A percentile compares a stretch with the other conserved stretches of the same genome.
Evolutionary conservation across 305 asterid species (phyloP).

Genomic region (Salvia sclarea): DNA sequence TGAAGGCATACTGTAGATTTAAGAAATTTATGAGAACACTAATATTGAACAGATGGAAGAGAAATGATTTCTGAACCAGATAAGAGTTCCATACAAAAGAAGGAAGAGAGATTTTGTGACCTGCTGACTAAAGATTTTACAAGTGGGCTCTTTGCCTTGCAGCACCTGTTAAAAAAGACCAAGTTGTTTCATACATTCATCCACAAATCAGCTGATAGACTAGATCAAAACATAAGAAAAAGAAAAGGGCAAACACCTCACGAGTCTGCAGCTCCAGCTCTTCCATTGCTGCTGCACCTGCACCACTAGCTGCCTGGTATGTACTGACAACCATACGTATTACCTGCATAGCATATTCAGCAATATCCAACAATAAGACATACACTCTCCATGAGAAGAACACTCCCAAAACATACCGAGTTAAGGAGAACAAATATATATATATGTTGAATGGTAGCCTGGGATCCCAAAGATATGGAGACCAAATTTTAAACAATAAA

Average conservation of each 20-base stretch:
- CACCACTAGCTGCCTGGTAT: constrained; percentile 99
- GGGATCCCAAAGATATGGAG: neutral
- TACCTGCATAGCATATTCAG: constrained; percentile 51
- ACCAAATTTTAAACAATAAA: neutral
- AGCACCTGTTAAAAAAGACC: constrained; percentile 57
- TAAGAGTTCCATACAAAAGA: neutral
- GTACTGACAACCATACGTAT: constrained; percentile 95
- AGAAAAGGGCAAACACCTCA: constrained; percentile 49
- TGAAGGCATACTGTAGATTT: constrained; percentile 87
- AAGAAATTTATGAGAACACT: constrained; percentile 11
- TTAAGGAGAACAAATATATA: neutral
- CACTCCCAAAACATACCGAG: neutral
- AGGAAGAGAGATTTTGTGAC: constrained; percentile 38
- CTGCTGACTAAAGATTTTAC: constrained; percentile 81
- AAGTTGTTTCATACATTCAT: constrained; percentile 12
- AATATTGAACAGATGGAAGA: constrained; percentile 14
- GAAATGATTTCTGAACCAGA: neutral
- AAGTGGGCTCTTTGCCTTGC: constrained; percentile 82
- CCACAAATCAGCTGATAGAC: constrained; percentile 5
- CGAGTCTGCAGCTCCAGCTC: constrained; percentile 93
- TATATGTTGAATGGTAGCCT: neutral
- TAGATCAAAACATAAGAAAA: neutral
- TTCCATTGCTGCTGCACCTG: constrained; percentile 99
- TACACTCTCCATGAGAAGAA: neutral
- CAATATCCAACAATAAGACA: neutral